Base-by-base conservation (phyloP, 2,329 filamentous ascomycete species). In the Fusarium sarcochroum region DNA sequence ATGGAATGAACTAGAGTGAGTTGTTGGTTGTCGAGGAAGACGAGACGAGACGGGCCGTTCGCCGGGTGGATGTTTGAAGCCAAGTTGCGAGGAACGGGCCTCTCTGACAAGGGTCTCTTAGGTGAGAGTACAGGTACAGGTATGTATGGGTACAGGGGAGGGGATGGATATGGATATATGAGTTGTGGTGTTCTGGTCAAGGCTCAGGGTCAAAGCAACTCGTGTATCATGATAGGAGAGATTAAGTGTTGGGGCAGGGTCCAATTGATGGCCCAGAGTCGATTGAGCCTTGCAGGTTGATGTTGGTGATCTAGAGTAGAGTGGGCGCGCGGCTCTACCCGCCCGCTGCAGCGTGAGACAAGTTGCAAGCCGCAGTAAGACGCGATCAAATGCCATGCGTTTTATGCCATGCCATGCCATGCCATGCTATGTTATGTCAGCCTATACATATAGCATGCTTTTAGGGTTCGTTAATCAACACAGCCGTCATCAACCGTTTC, bases 251-350 rank as follows among this genome's bases (percentile, higher is more conserved):
- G 30, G 37, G 35, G 48, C n/a, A 47, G 30, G 58, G 50, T 15
- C 41, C 37, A 20, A 17, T 48, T 20, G 35, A 41, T 25, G 47
- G 37, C 42, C 47, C 23, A 18, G 23, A 15, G 42, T 25, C 42
- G 21, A 38, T 48, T 56, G 42, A 63, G 58, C 59, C 58, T 63
- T 63, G 58, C 60, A 63, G 57, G 49, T 40, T 34, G 27, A 41
- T 56, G 35, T 34, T 32, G 56, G 50, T 48, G 42, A 46, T 56
- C 41, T 58, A 38, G 48, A 35, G 61, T 58, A 38, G 48, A 35
- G 61, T 64, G 61, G 60, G 61, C 52, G 61, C 37, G 58, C 63
- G 64, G 65, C 66, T 66, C 50, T 54, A 60, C 60, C 66, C 65
- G 60, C 65, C 54, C 50, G 42, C 59, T 59, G 41, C 65, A 68